A percentile compares a stretch with the other conserved stretches of the same genome.
Evolutionary conservation across 148 eudicot species (phyloP).

Genomic region (Rhododendron kiyosumense): DNA sequence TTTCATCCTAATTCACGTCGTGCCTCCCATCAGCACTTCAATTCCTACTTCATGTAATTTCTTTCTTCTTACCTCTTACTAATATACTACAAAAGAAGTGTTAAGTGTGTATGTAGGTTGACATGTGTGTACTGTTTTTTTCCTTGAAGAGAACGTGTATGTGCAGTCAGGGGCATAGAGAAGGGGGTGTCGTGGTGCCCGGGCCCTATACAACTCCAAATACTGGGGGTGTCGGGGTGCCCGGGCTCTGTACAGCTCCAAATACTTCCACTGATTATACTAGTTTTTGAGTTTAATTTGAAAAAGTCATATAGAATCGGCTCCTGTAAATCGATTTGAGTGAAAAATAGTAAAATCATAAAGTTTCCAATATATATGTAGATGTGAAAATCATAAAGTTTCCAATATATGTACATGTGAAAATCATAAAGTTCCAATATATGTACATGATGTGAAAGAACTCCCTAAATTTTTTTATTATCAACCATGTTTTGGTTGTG

Average conservation of each 20-base stretch:
- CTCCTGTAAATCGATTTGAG: background rate
- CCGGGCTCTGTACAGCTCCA: no score
- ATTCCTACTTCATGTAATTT: constrained; percentile 52
- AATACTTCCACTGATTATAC: background rate
- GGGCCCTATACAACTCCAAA: no score
- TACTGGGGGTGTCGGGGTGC: no score
- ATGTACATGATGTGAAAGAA: no score
- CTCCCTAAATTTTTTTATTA: background rate
- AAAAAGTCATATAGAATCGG: background rate
- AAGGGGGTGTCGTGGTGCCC: no score
- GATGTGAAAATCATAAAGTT: background rate
- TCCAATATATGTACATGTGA: background rate
- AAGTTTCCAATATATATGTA: background rate
- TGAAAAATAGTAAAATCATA: background rate
- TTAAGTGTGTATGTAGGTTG: background rate
- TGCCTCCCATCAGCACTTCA: constrained; percentile 40
- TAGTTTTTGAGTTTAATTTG: no score
- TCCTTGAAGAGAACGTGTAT: background rate
- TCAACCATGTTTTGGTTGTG: background rate
- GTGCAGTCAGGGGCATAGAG: background rate
- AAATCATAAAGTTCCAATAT: background rate
- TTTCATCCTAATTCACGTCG: constrained; percentile 59
- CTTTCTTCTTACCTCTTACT: background rate
- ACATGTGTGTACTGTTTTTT: background rate
- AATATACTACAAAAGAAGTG: no score